A percentile compares a stretch with the other conserved stretches of the same genome.
Conservation (phyloP, 2,329 filamentous ascomycete genomes). For the Colletotrichum graminicola region DNA sequence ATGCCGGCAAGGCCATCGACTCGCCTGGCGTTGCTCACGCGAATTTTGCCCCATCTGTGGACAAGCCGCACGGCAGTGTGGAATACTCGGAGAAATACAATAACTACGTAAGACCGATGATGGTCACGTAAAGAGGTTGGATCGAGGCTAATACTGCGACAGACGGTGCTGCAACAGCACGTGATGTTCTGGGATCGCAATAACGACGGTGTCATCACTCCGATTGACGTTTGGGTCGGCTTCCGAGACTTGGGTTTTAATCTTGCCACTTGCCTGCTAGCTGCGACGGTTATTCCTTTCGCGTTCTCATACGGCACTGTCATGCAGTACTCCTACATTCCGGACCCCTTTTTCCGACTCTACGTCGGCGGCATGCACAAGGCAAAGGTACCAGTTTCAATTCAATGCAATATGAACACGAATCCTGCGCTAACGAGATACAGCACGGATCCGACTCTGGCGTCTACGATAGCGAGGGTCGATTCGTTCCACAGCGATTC, state of each 20-base stretch:
- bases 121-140: background rate
- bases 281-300: slow-evolving; percentile 53
- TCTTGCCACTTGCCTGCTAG: slow-evolving; percentile 51
- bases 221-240: slow-evolving; percentile 52
- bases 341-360: slow-evolving; percentile 51
- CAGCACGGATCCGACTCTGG: slow-evolving; percentile 59
- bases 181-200: slow-evolving; percentile 56
- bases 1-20: slow-evolving; percentile 13
- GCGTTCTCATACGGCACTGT: slow-evolving; percentile 58
- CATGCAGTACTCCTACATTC: slow-evolving; percentile 49
- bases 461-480: slow-evolving; percentile 59
- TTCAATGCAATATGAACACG: background rate
- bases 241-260: slow-evolving; percentile 55
- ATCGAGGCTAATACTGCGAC: no score
- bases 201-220: slow-evolving; percentile 52
- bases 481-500: slow-evolving; percentile 60
- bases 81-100: slow-evolving; percentile 17
- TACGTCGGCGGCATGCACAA: slow-evolving; percentile 53
- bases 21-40: slow-evolving; percentile 29
- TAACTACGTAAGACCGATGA: slow-evolving; percentile 13
- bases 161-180: slow-evolving; percentile 54
- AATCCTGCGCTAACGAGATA: background rate
- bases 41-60: slow-evolving; percentile 20
- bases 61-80: slow-evolving; percentile 3
- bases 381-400: slow-evolving; percentile 48